Evolutionary conservation across 2,329 filamentous ascomycete genomes (phyloP).

Genomic region (Penicillium vulpinum): DNA sequence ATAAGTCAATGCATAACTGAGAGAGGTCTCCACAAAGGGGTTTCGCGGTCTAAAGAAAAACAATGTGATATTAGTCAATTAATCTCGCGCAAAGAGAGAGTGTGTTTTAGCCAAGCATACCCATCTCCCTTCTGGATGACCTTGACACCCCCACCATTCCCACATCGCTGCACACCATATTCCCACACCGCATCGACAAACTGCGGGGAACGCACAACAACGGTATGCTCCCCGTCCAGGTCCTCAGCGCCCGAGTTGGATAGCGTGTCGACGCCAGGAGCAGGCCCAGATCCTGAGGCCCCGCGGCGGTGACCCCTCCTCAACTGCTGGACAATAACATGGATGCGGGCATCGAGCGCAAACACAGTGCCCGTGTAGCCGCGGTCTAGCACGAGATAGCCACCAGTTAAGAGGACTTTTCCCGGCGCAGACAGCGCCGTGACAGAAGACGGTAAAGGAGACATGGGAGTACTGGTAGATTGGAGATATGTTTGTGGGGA

Average conservation of each 20-base stretch:
- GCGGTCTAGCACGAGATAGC: slow-evolving; percentile 90
- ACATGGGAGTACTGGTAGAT: slow-evolving; percentile 9
- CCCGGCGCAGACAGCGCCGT: slow-evolving; percentile 83
- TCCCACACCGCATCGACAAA: slow-evolving; percentile 85
- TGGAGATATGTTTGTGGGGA: slow-evolving; percentile 9
- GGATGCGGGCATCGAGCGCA: slow-evolving; percentile 64
- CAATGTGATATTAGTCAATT: background rate
- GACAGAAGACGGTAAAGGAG: slow-evolving; percentile 24
- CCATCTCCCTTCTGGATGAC: slow-evolving; percentile 63
- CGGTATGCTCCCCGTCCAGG: slow-evolving; percentile 65
- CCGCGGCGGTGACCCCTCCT: slow-evolving; percentile 37
- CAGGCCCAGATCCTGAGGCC: slow-evolving; percentile 18
- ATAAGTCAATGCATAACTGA: slow-evolving; percentile 88
- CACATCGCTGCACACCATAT: slow-evolving; percentile 72
- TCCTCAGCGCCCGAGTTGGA: slow-evolving; percentile 36
- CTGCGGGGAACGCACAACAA: slow-evolving; percentile 88
- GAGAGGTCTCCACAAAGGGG: slow-evolving; percentile 86
- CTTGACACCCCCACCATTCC: slow-evolving; percentile 73
- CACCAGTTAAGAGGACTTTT: slow-evolving; percentile 92
- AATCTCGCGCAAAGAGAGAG: background rate
- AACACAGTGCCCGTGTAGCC: slow-evolving; percentile 74
- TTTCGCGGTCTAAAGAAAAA: slow-evolving; percentile 59
- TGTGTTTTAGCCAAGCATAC: slow-evolving; percentile 26
- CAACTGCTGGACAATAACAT: slow-evolving; percentile 59
- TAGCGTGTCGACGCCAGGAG: slow-evolving; percentile 5